Base-by-base conservation (phyloP, 2,329 filamentous ascomycete genomes). In the Aureobasidium sp. region DNA sequence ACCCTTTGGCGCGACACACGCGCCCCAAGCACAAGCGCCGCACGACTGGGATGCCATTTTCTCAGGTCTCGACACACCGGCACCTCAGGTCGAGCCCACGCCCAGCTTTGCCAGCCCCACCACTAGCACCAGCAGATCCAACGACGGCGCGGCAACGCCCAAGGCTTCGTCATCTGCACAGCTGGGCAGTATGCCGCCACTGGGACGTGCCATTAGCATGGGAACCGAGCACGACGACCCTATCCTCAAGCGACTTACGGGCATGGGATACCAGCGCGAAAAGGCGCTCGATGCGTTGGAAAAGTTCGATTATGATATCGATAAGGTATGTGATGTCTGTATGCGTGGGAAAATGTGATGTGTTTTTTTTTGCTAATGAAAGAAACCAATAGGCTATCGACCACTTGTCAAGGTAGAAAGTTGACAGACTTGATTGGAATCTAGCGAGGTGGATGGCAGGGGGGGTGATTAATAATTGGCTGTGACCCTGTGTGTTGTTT, bases 31-130 rank as follows among this genome's bases (percentile, higher is more conserved):
- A 59, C 70, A 77, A 58, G 69, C 72, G 47, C 70, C 75, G 35
- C 88, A 95, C 67, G 93, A 97, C 72, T 97, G 94, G 94, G 93
- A 97, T 69, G 88, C 90, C 40, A 90, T 97, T 60, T 97, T 97
- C 75, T 88, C 89, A 1, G 86, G 87, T 27, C 78, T 95, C 8
- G 88, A 93, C 67, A 81, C 81, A 1, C 74, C 81, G 9, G 57
- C 57, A 54, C 60, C 53, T 23, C 37, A 55, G 23, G 43, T 49
- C 6, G 11, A 49, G 43, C 42, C 50, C 15, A 33, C n/a, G 35
- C 42, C 50, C 17, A 33, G 21, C 9, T 43, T 60, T 33, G 10
- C 6, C 10, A 4, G 42, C n/a, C 10, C n/a, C 15, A 23, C 15
- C 25, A 35, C 6, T 15, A 4, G 42, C n/a, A 17, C n/a, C 15